A percentile compares a stretch with the other conserved stretches of the same genome.
These are phyloP conservation scores for Poteriospumella lacustris DNA, from an alignment of 108 stramenopile species.

Conservation along the genomic window DNA sequence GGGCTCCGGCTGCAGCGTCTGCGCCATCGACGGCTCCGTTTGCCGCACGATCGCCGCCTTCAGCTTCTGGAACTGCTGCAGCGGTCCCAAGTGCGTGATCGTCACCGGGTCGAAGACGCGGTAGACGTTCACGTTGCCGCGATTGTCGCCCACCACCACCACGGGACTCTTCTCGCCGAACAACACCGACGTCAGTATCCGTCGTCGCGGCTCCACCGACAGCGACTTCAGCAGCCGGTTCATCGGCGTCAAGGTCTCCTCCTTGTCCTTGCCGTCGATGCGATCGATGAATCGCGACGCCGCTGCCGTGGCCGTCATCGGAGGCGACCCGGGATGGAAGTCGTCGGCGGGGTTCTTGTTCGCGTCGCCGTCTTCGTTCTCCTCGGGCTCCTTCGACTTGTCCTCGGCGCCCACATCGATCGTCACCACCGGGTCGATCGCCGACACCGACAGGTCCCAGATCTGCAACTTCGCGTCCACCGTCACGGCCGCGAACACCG, in stretches of 20 bases:
- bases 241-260: not conserved
- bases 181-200: slow-evolving; percentile 15
- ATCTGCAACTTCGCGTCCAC: slow-evolving; percentile 56
- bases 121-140: slow-evolving; percentile 33
- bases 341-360: slow-evolving; percentile 22
- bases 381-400: not conserved
- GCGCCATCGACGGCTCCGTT: slow-evolving; percentile 3
- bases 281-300: not conserved
- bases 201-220: not conserved
- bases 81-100: not conserved
- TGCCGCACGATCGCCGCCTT: not conserved
- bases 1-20: too few species aligned
- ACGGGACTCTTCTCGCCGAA: slow-evolving; percentile 31
- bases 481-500: slow-evolving; percentile 52
- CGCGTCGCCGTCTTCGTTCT: slow-evolving; percentile 3
- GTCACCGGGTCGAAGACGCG: slow-evolving; percentile 6
- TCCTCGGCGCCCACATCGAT: slow-evolving; percentile 20
- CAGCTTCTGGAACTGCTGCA: not conserved
- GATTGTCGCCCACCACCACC: slow-evolving; percentile 27
- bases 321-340: not conserved
- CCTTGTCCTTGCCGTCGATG: too few species aligned
- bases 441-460: slow-evolving; percentile 49
- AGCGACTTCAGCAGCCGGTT: not conserved
- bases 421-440: slow-evolving; percentile 44
- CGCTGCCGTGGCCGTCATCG: too few species aligned